Conservation (phyloP, 345 rosid genomes). For the Lagerstroemia speciosa region DNA sequence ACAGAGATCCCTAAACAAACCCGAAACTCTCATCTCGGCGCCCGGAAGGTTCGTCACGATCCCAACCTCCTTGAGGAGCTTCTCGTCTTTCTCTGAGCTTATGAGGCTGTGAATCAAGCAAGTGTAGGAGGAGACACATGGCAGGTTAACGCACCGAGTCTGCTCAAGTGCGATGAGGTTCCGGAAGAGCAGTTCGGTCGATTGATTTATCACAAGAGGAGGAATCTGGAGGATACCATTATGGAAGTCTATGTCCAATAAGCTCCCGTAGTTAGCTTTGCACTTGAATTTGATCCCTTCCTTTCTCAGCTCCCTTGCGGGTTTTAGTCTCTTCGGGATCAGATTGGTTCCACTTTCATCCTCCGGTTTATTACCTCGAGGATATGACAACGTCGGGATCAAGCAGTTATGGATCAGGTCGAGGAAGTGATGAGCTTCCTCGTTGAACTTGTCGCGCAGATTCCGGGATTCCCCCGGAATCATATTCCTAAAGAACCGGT, state of each 20-base stretch:
- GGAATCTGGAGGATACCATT: slow-evolving; percentile 38
- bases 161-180: slow-evolving; percentile 42
- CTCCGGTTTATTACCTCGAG: neutral
- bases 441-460: slow-evolving; percentile 27
- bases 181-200: slow-evolving; percentile 36
- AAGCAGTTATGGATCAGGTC: slow-evolving; percentile 43
- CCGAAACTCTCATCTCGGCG: neutral
- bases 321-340: neutral
- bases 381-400: slow-evolving; percentile 25
- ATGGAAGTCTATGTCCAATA: slow-evolving; percentile 31
- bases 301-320: slow-evolving; percentile 18
- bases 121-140: slow-evolving; percentile 34
- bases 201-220: slow-evolving; percentile 16
- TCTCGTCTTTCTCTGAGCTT: slow-evolving; percentile 20
- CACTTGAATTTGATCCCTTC: slow-evolving; percentile 27
- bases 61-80: slow-evolving; percentile 14
- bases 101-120: slow-evolving; percentile 28
- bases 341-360: neutral
- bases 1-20: slow-evolving; percentile 26
- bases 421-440: slow-evolving; percentile 44
- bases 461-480: slow-evolving; percentile 31
- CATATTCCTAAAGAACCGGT: slow-evolving; percentile 36
- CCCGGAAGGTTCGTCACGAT: slow-evolving; percentile 20
- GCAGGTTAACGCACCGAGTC: slow-evolving; percentile 11
- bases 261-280: slow-evolving; percentile 13